Percentiles rank a stretch among this genome's conserved stretches.
phyloP scores from a whole-genome alignment of 495 filamentous ascomycete species.

The Viridothelium virens region DNA sequence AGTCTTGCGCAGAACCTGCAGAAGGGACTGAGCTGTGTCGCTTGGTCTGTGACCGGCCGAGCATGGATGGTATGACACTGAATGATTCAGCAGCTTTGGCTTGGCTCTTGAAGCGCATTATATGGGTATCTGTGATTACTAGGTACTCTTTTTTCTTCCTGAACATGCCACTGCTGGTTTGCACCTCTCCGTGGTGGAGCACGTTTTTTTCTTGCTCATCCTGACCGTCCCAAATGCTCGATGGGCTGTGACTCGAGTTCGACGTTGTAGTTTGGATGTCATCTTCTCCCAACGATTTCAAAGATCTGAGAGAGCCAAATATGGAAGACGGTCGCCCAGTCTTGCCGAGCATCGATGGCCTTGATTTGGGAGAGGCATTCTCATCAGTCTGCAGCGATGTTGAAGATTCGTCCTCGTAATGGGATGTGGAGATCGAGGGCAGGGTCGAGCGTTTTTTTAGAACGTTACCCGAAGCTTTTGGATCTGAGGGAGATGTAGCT shows the following conservation, averaged over 20 bases:
- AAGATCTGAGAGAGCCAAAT: conserved; percentile 51
- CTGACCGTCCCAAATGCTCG: conserved; percentile 25
- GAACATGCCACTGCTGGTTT: conserved; percentile 72
- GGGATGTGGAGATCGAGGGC: conserved; percentile 8
- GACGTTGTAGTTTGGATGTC: conserved; percentile 36
- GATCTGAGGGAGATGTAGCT: background rate
- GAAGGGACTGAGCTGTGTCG: conserved; percentile 45
- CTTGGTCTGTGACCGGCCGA: conserved; percentile 18
- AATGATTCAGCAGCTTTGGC: conserved; percentile 62
- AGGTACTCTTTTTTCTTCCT: conserved; percentile 82
- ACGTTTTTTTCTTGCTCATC: conserved; percentile 40
- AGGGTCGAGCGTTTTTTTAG: conserved; percentile 6
- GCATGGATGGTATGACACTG: conserved; percentile 26
- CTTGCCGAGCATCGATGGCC: conserved; percentile 13
- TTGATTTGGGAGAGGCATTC: conserved; percentile 14
- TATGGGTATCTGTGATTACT: conserved; percentile 78
- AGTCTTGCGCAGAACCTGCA: conserved; percentile 54
- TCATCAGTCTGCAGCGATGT: background rate
- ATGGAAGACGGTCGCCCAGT: conserved; percentile 43
- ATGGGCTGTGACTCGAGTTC: conserved; percentile 28
- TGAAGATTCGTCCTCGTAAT: conserved; percentile 12
- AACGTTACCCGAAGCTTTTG: background rate
- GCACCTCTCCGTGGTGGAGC: conserved; percentile 65
- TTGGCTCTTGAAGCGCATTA: conserved; percentile 73
- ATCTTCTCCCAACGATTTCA: conserved; percentile 46